phyloP scores from a whole-genome alignment of 768 basidiomycete genomes.

The Suillus fuscotomentosus region DNA sequence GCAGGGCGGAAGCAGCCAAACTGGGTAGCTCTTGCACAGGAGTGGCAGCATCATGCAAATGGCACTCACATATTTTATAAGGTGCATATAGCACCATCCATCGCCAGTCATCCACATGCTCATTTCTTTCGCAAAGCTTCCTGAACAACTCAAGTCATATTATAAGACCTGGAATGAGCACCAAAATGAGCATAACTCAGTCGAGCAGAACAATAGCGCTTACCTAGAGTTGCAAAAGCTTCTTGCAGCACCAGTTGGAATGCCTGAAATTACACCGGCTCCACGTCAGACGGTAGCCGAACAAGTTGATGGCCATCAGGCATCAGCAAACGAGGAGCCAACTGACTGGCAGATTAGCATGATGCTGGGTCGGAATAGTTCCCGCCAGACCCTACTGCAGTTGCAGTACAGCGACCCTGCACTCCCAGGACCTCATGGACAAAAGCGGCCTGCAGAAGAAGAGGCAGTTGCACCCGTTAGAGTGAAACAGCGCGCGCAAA shows the following conservation, averaged over 20 bases:
- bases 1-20: slow-evolving; percentile 8
- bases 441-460: not conserved
- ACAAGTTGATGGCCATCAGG: not conserved
- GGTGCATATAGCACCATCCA: no score
- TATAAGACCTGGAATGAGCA: slow-evolving; percentile 7
- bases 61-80: slow-evolving; percentile 17
- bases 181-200: slow-evolving; percentile 3
- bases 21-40: slow-evolving; percentile 10
- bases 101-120: no score
- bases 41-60: slow-evolving; percentile 12
- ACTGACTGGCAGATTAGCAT: not conserved
- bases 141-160: slow-evolving; percentile 11
- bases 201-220: not conserved
- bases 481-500: not conserved
- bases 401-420: not conserved
- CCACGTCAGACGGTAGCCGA: not conserved
- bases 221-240: not conserved
- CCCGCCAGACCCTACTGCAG: not conserved
- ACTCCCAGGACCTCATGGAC: not conserved
- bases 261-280: not conserved
- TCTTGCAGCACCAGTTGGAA: not conserved
- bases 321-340: not conserved
- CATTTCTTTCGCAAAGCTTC: not conserved
- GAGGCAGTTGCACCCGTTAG: not conserved
- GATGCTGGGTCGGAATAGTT: not conserved